Conservation (phyloP, 495 filamentous ascomycete species). For the Endocarpon pusillum region DNA sequence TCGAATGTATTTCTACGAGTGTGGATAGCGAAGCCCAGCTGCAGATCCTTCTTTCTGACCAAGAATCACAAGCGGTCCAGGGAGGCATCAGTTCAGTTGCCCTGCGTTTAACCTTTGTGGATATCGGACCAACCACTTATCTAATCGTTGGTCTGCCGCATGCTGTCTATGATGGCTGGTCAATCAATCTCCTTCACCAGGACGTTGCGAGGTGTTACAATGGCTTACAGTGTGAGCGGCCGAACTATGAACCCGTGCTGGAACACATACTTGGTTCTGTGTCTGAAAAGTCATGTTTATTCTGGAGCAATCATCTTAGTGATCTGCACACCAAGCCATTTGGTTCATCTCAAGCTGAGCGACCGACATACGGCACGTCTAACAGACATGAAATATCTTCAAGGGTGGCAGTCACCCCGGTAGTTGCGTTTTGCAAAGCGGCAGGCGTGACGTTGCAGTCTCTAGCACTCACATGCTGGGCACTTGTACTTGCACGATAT, state of each 20-base stretch:
- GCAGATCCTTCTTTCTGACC: not conserved
- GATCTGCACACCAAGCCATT: too few species aligned
- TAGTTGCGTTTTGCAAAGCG: constrained; percentile 36
- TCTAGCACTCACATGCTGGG: constrained; percentile 48
- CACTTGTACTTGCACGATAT: constrained; percentile 38
- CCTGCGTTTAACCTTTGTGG: constrained; percentile 15
- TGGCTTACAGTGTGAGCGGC: constrained; percentile 20
- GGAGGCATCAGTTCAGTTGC: constrained; percentile 2
- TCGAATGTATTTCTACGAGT: not conserved
- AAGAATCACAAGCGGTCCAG: not conserved
- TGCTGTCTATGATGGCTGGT: constrained; percentile 67
- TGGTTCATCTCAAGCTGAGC: constrained; percentile 13
- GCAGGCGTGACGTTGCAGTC: constrained; percentile 45
- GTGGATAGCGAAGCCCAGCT: not conserved
- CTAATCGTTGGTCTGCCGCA: constrained; percentile 58
- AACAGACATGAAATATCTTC: constrained; percentile 30
- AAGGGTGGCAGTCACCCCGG: constrained; percentile 9
- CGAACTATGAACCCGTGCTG: constrained; percentile 29
- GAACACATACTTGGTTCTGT: constrained; percentile 21
- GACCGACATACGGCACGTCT: not conserved
- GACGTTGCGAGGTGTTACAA: constrained; percentile 45
- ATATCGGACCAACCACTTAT: constrained; percentile 17
- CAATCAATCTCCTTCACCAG: constrained; percentile 44
- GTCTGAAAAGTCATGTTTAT: constrained; percentile 25
- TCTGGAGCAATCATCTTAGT: constrained; percentile 31